Evolutionary conservation across 2,329 filamentous ascomycete genomes (phyloP).

Genomic region (Hymenoscyphus fraxineus): DNA sequence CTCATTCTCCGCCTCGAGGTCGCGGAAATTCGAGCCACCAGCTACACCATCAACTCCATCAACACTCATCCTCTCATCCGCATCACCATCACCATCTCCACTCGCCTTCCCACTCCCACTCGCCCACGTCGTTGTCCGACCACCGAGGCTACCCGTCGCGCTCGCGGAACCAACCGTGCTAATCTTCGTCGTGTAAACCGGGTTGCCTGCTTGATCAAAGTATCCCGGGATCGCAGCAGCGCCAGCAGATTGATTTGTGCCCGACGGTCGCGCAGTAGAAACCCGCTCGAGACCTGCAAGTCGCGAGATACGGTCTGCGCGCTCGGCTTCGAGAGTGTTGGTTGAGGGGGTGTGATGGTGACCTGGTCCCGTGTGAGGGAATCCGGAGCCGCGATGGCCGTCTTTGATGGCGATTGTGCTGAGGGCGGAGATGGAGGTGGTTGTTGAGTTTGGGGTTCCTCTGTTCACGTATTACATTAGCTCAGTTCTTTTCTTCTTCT

Average conservation of each 20-base stretch:
- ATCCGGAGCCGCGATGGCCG: conserved; percentile 79
- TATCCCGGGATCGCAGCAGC: conserved; percentile 57
- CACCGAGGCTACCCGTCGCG: conserved; percentile 75
- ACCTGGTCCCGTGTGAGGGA: conserved; percentile 54
- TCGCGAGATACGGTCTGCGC: conserved; percentile 91
- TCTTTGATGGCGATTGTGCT: conserved; percentile 96
- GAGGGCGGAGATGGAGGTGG: conserved; percentile 84
- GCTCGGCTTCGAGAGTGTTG: conserved; percentile 82
- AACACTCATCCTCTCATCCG: conserved; percentile 63
- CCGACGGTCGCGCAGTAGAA: conserved; percentile 60
- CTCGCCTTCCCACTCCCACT: conserved; percentile 52
- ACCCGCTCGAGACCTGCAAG: conserved; percentile 88
- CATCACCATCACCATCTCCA: conserved; percentile 51
- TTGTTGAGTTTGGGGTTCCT: conserved; percentile 88
- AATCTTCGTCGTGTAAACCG: conserved; percentile 64
- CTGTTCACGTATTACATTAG: conserved; percentile 43
- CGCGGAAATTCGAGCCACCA: conserved; percentile 40
- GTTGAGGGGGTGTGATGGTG: conserved; percentile 59
- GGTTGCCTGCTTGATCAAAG: conserved; percentile 74
- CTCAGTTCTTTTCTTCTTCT: not conserved
- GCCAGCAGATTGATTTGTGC: conserved; percentile 33
- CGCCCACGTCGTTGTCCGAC: conserved; percentile 60
- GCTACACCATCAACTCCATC: conserved; percentile 35
- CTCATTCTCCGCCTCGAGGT: conserved; percentile 43
- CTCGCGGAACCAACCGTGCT: conserved; percentile 90